Conservation (phyloP, 2,329 filamentous ascomycete species). For the Grosmannia penicillata region DNA sequence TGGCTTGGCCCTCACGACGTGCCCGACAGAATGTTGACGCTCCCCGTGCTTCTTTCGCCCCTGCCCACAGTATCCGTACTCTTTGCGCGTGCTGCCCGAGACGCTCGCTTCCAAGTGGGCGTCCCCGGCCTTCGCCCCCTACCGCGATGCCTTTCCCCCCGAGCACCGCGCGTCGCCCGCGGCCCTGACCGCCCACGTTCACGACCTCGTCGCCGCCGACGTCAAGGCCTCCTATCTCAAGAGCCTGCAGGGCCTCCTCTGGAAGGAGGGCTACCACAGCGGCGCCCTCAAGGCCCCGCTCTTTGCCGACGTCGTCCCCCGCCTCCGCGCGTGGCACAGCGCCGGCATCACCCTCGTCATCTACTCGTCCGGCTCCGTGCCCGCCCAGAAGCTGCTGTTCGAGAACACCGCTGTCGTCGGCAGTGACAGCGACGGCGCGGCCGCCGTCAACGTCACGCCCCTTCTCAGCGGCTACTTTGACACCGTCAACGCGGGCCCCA, state of each 20-base stretch:
- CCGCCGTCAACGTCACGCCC: constrained; percentile 37
- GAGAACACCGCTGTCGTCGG: constrained; percentile 39
- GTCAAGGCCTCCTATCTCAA: constrained; percentile 68
- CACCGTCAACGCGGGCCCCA: constrained; percentile 65
- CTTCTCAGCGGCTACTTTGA: constrained; percentile 59
- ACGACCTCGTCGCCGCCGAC: constrained; percentile 55
- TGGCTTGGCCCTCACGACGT: not conserved
- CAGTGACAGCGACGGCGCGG: not conserved
- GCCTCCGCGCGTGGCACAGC: constrained; percentile 42
- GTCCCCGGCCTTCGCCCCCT: constrained; percentile 45
- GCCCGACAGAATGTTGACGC: not conserved
- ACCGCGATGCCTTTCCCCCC: constrained; percentile 56
- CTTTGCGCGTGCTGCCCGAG: constrained; percentile 48
- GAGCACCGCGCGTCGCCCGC: constrained; percentile 43
- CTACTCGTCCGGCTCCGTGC: constrained; percentile 69
- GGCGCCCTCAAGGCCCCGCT: constrained; percentile 58
- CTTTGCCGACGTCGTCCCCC: constrained; percentile 58
- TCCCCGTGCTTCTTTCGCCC: constrained; percentile 2
- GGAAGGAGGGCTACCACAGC: constrained; percentile 57
- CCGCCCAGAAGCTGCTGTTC: constrained; percentile 70
- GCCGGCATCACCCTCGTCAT: constrained; percentile 50
- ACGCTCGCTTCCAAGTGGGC: constrained; percentile 55
- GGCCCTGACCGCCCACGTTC: constrained; percentile 50
- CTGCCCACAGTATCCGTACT: constrained; percentile 57
- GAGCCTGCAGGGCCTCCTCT: constrained; percentile 65